Evolutionary conservation across 2,329 filamentous ascomycete genomes (phyloP), one percentile per base, ranked within the genome.

Genomic region (Pseudocercospora macadamiae): DNA sequence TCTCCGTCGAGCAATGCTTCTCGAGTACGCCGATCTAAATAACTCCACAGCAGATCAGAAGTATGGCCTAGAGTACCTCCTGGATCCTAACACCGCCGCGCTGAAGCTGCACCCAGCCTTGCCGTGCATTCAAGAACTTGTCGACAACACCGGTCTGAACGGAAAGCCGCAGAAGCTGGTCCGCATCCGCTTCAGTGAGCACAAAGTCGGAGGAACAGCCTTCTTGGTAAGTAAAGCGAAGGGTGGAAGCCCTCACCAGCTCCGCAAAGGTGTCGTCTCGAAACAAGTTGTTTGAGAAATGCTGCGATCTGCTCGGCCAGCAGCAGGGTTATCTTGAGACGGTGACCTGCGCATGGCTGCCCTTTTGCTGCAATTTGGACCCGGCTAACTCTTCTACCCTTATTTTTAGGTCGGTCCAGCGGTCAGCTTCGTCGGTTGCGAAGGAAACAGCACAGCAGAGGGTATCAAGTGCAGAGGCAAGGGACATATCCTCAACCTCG

Each of bases 1-100:
- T 14, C 26, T 55, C 16, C 44, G 44, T 26, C 42, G 44, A 12
- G 28, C 45, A 3, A 55, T 55, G 54, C 54, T 49, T 16, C 30
- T 55, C 2, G 54, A 55, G 3, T 49, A 51, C 54, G 30, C 28
- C 14, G 28, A 49, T 16, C 12, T 16, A 4, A 19, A 9, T 23
- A 18, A 18, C 10, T 14, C 18, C 4, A n/a, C 14, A 14, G 12
- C 23, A 14, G 30, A 49, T 4, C 23, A 16, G 2, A 14, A 8
- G 2, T 49, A 48, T 14, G 54, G 54, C 2, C 5, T 49, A 6
- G 37, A 36, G 4, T 55, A 55, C 21, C 30, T 55, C 3, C 44
- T 55, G 6, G 30, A 55, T n/a, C 54, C 54, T 2, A 7, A 37
- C 7, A 49, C 42, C 4, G 18, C 30, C 14, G 44, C 42, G n/a